A percentile compares a stretch with the other conserved stretches of the same genome.
phyloP scores from a whole-genome alignment of 2,329 filamentous ascomycete genomes.

The Grosmannia serpens region DNA sequence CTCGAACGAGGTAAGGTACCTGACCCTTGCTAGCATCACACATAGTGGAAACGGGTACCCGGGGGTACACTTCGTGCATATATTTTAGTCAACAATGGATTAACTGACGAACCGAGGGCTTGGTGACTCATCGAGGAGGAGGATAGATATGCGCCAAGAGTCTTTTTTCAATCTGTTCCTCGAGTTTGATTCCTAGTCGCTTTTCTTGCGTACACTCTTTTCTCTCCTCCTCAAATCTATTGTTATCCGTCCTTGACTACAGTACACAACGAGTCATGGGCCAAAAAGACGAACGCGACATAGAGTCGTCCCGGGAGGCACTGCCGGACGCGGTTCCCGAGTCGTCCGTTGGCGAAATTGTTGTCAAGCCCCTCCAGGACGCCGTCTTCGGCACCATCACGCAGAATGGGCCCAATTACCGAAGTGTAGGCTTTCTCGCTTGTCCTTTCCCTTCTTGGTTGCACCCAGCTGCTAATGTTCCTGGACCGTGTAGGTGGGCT shows the following conservation, averaged over 20 bases:
- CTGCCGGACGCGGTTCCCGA: not conserved
- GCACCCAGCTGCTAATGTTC: not conserved
- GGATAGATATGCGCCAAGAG: too few species aligned
- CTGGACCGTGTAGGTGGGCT: constrained; percentile 22
- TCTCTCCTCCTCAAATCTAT: not conserved
- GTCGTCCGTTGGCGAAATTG: not conserved
- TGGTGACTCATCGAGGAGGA: too few species aligned
- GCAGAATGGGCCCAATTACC: not conserved
- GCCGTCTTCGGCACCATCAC: constrained; percentile 3
- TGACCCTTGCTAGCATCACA: not conserved
- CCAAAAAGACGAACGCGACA: not conserved
- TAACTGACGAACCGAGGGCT: not conserved
- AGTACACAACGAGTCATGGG: not conserved
- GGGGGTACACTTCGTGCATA: not conserved
- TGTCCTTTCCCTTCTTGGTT: not conserved
- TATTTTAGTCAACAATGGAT: not conserved
- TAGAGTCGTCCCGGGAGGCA: not conserved
- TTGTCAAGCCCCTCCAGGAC: not conserved
- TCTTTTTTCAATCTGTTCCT: not conserved
- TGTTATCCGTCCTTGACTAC: not conserved
- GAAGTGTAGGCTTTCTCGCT: not conserved
- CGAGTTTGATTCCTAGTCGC: not conserved
- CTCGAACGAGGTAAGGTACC: not conserved
- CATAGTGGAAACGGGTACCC: not conserved
- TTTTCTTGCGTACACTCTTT: not conserved